phyloP scores from a whole-genome alignment of 345 rosid species.

The Boechera divaricarpa region DNA sequence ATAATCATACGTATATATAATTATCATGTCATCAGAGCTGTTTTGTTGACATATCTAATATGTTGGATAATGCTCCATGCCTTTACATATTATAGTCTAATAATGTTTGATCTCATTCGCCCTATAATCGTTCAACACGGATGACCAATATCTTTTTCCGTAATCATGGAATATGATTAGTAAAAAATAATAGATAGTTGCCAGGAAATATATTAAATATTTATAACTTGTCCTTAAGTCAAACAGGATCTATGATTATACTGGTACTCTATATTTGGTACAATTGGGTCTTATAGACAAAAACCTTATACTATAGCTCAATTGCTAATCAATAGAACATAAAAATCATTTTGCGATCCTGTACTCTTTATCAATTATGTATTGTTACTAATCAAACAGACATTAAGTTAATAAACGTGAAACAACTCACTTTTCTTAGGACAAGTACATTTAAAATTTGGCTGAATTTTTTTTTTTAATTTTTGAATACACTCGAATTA shows the following conservation, averaged over 20 bases:
- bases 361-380: neutral
- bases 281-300: neutral
- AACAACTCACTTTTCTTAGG: neutral
- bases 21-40: neutral
- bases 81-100: neutral
- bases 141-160: neutral
- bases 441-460: neutral
- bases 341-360: neutral
- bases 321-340: neutral
- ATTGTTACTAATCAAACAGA: neutral
- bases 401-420: neutral
- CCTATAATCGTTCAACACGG: neutral
- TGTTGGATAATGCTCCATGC: neutral
- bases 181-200: neutral
- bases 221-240: conserved; percentile 19
- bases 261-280: conserved; percentile 2
- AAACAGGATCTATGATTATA: conserved; percentile 18
- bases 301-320: neutral
- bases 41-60: neutral
- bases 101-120: neutral
- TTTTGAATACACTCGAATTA: neutral
- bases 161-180: neutral
- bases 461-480: neutral
- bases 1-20: neutral
- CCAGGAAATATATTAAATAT: neutral